These are phyloP conservation scores for Calycina marina DNA, from an alignment of 2,329 filamentous ascomycete species.

Conservation along the genomic window DNA sequence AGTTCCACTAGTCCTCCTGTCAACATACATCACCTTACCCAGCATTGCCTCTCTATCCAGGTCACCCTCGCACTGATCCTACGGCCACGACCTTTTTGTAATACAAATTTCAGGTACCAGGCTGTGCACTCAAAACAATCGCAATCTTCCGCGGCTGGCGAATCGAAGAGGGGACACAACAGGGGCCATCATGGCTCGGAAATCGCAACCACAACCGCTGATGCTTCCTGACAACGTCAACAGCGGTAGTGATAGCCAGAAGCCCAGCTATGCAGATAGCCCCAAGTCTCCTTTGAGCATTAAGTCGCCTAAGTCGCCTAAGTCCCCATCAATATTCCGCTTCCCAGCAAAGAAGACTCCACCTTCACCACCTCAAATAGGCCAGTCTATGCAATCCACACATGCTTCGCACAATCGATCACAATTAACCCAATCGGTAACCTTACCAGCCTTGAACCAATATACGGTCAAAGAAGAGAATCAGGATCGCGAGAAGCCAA, in stretches of 20 bases:
- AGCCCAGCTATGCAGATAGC: constrained; percentile 10
- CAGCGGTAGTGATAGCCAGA: constrained; percentile 3
- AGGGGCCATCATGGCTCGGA: constrained; percentile 17
- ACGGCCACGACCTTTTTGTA: no score
- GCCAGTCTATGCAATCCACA: constrained; percentile 10
- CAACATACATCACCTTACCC: no score
- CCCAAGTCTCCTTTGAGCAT: constrained; percentile 15
- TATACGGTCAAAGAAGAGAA: constrained; percentile 8
- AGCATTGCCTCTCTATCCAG: no score
- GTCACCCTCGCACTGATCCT: no score
- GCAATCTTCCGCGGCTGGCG: constrained; percentile 4
- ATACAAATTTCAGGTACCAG: constrained; percentile 8
- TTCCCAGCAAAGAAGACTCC: constrained; percentile 17
- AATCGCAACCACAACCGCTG: constrained; percentile 20
- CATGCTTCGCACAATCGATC: constrained; percentile 9
- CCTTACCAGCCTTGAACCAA: constrained; percentile 11
- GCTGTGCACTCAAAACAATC: constrained; percentile 16
- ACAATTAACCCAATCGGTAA: constrained; percentile 11
- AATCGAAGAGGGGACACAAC: constrained; percentile 5
- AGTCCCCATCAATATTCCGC: constrained; percentile 16
- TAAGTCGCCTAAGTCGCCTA: constrained; percentile 18
- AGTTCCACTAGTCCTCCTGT: no score
- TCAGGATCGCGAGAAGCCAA: constrained; percentile 13
- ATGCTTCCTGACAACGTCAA: constrained; percentile 13
- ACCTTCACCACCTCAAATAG: constrained; percentile 7